Evolutionary conservation across 2,329 filamentous ascomycete genomes (phyloP), one percentile per base, ranked within the genome.

Genomic region (Beauveria varroae): DNA sequence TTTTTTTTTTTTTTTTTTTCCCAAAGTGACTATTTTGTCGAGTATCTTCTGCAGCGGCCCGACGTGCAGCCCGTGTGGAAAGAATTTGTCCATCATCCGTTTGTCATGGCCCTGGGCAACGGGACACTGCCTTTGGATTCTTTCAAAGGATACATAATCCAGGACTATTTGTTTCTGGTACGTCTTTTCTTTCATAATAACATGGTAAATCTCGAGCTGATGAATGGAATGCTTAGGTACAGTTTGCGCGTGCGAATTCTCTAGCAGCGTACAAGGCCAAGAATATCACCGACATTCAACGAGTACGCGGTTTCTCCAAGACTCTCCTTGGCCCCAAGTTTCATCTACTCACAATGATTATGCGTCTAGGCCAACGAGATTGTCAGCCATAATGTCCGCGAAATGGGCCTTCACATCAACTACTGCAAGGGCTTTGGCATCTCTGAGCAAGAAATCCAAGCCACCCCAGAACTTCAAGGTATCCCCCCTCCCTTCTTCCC

Each of bases 91-190:
- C 80, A 92, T 66, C 93, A 98, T 70, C 84, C 87, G 0, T 98
- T 98, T 69, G 90, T 96, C 47, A 79, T 86, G 68, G 84, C 82
- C 16, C 79, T 98, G 69, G 92, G 89, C 0, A 80, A 88, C 62
- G 92, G 91, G 0, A 88, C 83, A 8, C 77, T 98, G 22, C 88
- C 90, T 0, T 67, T 88, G 1, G 84, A 89, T 49, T 87, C 86
- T 0, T 98, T 96, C 79, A 95, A 92, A 72, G 83, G 88, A 44
- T 98, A 97, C 71, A 84, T 98, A 61, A 82, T 95, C 10, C 93
- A 98, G 68, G 93, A 98, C 69, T 97, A 97, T 69, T 79, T 96
- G 5, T 98, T 95, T 69, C 77, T 97, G 49, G 89, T 95, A 68
- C 70, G 18, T 20, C 12, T 56, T 14, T 34, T 34, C 30, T 34